Conservation (phyloP, 106 monocot genomes). For the Platanthera zijinensis region DNA sequence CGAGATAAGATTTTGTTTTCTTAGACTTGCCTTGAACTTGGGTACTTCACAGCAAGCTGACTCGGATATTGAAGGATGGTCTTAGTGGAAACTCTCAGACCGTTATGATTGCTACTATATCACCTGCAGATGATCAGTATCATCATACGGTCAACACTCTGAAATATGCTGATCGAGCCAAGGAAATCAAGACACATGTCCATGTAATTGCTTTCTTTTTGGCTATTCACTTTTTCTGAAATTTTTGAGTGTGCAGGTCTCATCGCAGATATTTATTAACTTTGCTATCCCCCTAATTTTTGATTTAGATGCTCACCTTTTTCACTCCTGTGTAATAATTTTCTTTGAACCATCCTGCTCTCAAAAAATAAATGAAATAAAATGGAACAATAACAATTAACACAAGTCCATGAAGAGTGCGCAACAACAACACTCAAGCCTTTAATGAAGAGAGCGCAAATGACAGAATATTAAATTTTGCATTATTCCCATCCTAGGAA, state of each 20-base stretch:
- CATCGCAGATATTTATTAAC: background rate
- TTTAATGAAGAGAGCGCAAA: background rate
- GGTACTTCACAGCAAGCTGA: conserved; percentile 63
- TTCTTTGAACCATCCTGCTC: background rate
- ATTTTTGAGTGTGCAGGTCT: background rate
- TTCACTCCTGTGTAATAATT: background rate
- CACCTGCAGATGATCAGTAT: conserved; percentile 92
- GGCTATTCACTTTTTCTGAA: background rate
- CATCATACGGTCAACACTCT: conserved; percentile 94
- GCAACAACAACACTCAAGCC: background rate
- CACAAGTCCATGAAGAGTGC: background rate
- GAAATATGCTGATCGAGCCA: conserved; percentile 98
- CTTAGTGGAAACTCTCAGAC: conserved; percentile 96
- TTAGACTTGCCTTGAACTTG: conserved; percentile 1
- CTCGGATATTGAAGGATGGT: conserved; percentile 96
- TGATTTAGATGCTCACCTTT: background rate
- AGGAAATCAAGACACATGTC: conserved; percentile 96
- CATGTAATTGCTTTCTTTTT: conserved; percentile 42
- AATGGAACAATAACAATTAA: background rate
- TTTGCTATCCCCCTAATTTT: background rate
- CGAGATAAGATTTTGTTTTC: background rate
- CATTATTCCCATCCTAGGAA: background rate
- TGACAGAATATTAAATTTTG: background rate
- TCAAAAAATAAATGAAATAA: background rate
- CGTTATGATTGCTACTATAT: conserved; percentile 96